These are phyloP conservation scores for Trametes cinnabarina DNA, from an alignment of 768 basidiomycete genomes.

Conservation along the genomic window DNA sequence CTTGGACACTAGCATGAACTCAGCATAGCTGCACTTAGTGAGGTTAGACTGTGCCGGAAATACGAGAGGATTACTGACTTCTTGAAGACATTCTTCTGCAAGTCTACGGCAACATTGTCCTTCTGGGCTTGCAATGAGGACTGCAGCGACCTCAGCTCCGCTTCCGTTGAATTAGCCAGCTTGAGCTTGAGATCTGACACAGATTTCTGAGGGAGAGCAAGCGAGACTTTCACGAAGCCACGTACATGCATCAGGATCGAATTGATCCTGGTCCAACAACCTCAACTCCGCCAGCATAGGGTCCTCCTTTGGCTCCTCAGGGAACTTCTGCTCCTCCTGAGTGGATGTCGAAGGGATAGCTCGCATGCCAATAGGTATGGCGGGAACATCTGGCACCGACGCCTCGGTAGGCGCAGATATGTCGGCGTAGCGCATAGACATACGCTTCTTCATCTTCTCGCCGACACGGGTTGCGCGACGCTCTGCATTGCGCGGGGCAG, in stretches of 20 bases:
- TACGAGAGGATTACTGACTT: constrained; percentile 51
- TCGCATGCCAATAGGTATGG: constrained; percentile 47
- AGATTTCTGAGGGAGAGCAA: not conserved
- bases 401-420: constrained; percentile 69
- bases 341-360: constrained; percentile 32
- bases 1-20: constrained; percentile 95
- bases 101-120: constrained; percentile 69
- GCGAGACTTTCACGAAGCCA: constrained; percentile 8
- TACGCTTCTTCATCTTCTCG: constrained; percentile 95
- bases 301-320: constrained; percentile 55
- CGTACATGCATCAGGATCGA: constrained; percentile 89
- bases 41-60: not conserved
- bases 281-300: constrained; percentile 56
- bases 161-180: constrained; percentile 86
- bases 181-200: constrained; percentile 72
- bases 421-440: constrained; percentile 92
- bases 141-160: constrained; percentile 72
- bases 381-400: constrained; percentile 55
- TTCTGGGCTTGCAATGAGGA: constrained; percentile 70
- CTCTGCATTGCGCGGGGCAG: constrained; percentile 16
- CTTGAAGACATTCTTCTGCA: constrained; percentile 93
- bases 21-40: constrained; percentile 74
- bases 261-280: constrained; percentile 71
- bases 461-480: constrained; percentile 52
- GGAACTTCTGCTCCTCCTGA: constrained; percentile 26